A percentile compares a stretch with the other conserved stretches of the same genome.
Conservation (phyloP, 2,329 filamentous ascomycete species). For the Gaeumannomyces tritici region DNA sequence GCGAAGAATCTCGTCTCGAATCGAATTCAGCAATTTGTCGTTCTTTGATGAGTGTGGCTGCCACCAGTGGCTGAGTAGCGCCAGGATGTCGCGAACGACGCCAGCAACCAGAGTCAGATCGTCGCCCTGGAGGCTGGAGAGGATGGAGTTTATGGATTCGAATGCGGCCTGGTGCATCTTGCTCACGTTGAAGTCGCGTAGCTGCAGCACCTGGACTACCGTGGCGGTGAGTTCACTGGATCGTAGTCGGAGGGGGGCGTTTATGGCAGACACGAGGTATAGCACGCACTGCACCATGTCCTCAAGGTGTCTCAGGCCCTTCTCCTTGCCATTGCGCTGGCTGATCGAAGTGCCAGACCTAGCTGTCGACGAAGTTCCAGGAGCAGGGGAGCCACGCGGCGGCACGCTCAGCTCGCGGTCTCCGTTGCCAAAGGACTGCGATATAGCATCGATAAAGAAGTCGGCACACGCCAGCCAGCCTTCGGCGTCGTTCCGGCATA, state of each 20-base stretch:
- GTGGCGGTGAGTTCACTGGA: slow-evolving; percentile 45
- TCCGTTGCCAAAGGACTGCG: slow-evolving; percentile 33
- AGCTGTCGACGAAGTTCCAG: slow-evolving; percentile 18
- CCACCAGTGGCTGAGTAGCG: slow-evolving; percentile 71
- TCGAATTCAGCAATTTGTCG: slow-evolving; percentile 43
- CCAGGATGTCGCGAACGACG: slow-evolving; percentile 52
- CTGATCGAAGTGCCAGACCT: slow-evolving; percentile 16
- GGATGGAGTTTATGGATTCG: slow-evolving; percentile 61
- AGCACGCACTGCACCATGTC: slow-evolving; percentile 58
- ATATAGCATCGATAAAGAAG: slow-evolving; percentile 61
- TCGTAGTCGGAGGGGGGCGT: slow-evolving; percentile 53
- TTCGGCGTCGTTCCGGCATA: slow-evolving; percentile 44
- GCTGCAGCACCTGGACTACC: slow-evolving; percentile 51
- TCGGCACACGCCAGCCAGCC: slow-evolving; percentile 61
- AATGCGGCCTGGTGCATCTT: slow-evolving; percentile 65
- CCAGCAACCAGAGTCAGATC: slow-evolving; percentile 52
- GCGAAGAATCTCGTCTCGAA: slow-evolving; percentile 72
- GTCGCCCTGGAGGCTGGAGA: slow-evolving; percentile 59
- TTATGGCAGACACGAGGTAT: slow-evolving; percentile 52
- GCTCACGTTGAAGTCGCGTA: slow-evolving; percentile 46
- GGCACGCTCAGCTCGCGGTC: slow-evolving; percentile 19
- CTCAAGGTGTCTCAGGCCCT: slow-evolving; percentile 18
- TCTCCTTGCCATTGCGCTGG: slow-evolving; percentile 7
- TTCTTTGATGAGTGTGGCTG: slow-evolving; percentile 51
- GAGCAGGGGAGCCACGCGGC: slow-evolving; percentile 33